These are phyloP conservation scores for Scutellaria minor DNA, from an alignment of 257 asterid genomes.

Conservation along the genomic window DNA sequence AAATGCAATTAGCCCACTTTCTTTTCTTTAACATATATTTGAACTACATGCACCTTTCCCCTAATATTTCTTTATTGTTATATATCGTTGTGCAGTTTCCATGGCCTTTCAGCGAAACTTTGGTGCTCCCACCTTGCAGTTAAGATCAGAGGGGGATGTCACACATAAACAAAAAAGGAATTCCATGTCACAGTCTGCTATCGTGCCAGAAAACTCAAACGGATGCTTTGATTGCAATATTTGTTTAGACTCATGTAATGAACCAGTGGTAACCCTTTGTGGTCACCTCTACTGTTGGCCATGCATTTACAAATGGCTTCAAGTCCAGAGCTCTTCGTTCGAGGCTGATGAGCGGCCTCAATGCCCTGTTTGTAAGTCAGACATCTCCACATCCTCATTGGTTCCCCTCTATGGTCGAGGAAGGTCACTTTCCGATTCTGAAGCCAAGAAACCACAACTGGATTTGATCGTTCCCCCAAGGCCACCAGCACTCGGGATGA, in stretches of 20 bases:
- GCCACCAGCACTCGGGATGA: slow-evolving; percentile 60
- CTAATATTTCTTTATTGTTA: not conserved
- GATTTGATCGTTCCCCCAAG: slow-evolving; percentile 65
- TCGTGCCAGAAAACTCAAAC: slow-evolving; percentile 50
- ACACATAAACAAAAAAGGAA: slow-evolving; percentile 51
- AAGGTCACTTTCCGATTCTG: slow-evolving; percentile 53
- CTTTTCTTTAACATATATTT: not conserved
- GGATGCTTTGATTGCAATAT: slow-evolving; percentile 87
- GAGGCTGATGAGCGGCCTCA: slow-evolving; percentile 64
- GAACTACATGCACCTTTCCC: not conserved
- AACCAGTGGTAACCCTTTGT: slow-evolving; percentile 85
- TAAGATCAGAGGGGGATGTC: slow-evolving; percentile 50
- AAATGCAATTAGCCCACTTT: not conserved
- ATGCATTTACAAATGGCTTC: slow-evolving; percentile 89
- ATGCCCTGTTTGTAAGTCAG: slow-evolving; percentile 84
- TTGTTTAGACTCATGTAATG: slow-evolving; percentile 77
- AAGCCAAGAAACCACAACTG: slow-evolving; percentile 51
- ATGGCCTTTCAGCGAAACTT: slow-evolving; percentile 61
- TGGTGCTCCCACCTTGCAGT: slow-evolving; percentile 43
- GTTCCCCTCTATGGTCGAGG: slow-evolving; percentile 90
- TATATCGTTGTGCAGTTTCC: slow-evolving; percentile 50
- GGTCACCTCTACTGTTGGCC: slow-evolving; percentile 98
- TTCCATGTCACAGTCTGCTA: slow-evolving; percentile 40
- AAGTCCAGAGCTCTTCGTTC: slow-evolving; percentile 55
- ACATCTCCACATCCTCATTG: slow-evolving; percentile 64